Evolutionary conservation across 257 asterid species (phyloP).

Genomic region (Ophiorrhiza pumila): DNA sequence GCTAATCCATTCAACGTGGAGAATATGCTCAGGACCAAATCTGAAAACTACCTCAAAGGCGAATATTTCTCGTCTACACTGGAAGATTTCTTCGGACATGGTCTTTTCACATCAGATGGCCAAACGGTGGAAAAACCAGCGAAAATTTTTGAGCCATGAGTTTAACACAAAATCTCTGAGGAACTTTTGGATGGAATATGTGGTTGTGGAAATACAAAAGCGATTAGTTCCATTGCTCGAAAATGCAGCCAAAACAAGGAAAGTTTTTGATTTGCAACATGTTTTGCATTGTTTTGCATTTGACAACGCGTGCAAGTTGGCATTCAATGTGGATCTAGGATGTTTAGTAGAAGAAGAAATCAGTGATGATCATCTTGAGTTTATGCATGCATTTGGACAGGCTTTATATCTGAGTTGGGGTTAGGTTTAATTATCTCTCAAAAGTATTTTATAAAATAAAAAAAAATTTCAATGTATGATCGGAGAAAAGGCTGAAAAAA

Average conservation of each 20-base stretch:
- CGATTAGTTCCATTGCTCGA: slow-evolving; percentile 42
- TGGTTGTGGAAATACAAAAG: slow-evolving; percentile 31
- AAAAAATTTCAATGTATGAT: neutral
- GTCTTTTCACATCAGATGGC: slow-evolving; percentile 64
- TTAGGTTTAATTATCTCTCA: neutral
- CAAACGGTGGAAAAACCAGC: slow-evolving; percentile 54
- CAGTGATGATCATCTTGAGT: neutral
- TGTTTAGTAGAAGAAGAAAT: slow-evolving; percentile 15
- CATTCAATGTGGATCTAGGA: slow-evolving; percentile 45
- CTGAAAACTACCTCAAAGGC: slow-evolving; percentile 59
- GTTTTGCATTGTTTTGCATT: slow-evolving; percentile 55
- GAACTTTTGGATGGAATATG: slow-evolving; percentile 38
- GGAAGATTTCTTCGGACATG: slow-evolving; percentile 59
- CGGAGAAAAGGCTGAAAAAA: too few species aligned
- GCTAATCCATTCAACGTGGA: slow-evolving; percentile 54
- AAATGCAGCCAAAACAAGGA: slow-evolving; percentile 18
- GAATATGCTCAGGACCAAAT: slow-evolving; percentile 50
- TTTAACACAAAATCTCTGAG: slow-evolving; percentile 43
- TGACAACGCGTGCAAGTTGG: slow-evolving; percentile 45
- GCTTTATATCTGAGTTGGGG: neutral
- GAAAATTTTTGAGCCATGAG: slow-evolving; percentile 62
- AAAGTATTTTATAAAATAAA: neutral
- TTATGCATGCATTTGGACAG: neutral
- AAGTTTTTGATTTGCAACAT: slow-evolving; percentile 53
- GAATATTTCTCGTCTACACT: slow-evolving; percentile 42